These are phyloP conservation scores for Aspergillus nidulans DNA, from an alignment of 495 filamentous ascomycete species.

Conservation along the genomic window DNA sequence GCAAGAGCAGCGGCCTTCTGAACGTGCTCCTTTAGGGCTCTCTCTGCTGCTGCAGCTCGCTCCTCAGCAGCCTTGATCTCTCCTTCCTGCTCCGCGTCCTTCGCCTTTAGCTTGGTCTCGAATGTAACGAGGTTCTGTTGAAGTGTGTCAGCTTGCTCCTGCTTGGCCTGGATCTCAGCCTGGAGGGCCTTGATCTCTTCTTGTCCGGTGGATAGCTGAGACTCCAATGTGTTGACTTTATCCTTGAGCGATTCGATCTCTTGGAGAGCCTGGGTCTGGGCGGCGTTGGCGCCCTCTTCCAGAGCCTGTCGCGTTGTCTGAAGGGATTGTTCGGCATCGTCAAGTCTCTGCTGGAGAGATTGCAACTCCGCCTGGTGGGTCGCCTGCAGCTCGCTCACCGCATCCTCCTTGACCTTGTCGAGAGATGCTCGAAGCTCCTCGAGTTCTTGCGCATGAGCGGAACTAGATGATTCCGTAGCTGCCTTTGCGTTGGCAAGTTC, in stretches of 20 bases:
- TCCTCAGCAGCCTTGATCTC: slow-evolving; percentile 33
- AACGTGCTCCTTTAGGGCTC: slow-evolving; percentile 29
- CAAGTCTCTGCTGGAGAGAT: slow-evolving; percentile 30
- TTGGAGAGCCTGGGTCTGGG: slow-evolving; percentile 33
- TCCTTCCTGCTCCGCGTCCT: slow-evolving; percentile 32
- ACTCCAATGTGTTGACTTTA: slow-evolving; percentile 38
- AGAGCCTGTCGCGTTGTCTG: slow-evolving; percentile 30
- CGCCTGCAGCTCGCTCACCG: slow-evolving; percentile 33
- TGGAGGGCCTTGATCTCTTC: slow-evolving; percentile 41
- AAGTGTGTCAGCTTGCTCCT: slow-evolving; percentile 32
- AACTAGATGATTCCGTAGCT: slow-evolving; percentile 28
- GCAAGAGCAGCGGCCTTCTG: slow-evolving; percentile 22
- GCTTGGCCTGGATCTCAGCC: slow-evolving; percentile 37
- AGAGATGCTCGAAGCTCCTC: slow-evolving; percentile 40
- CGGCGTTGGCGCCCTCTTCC: slow-evolving; percentile 34
- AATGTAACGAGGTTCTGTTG: slow-evolving; percentile 33
- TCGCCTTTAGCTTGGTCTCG: slow-evolving; percentile 34
- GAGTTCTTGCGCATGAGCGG: slow-evolving; percentile 35
- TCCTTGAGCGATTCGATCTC: slow-evolving; percentile 41
- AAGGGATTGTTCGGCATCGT: slow-evolving; percentile 31
- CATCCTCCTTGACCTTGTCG: slow-evolving; percentile 29
- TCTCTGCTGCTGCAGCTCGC: slow-evolving; percentile 31
- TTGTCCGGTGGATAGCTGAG: slow-evolving; percentile 32
- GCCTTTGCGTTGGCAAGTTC: slow-evolving; percentile 34
- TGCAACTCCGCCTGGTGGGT: slow-evolving; percentile 35